Evolutionary conservation across 2,329 filamentous ascomycete species (phyloP).

Genomic region (Talaromyces sp.): DNA sequence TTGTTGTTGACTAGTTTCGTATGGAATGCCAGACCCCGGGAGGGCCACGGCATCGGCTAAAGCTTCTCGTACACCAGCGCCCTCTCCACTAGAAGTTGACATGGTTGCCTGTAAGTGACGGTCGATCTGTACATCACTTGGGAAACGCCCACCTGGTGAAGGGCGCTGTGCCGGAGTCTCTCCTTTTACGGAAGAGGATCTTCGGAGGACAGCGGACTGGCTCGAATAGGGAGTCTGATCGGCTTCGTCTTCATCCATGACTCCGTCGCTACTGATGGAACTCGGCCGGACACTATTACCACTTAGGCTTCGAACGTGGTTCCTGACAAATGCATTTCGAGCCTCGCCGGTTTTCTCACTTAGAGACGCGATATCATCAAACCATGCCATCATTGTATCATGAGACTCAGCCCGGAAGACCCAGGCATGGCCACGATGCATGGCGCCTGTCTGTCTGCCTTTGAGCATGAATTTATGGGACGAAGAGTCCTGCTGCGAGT

Average conservation of each 20-base stretch:
- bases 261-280: conserved; percentile 71
- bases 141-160: conserved; percentile 93
- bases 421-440: conserved; percentile 77
- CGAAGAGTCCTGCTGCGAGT: conserved; percentile 74
- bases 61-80: conserved; percentile 64
- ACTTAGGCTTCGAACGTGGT: conserved; percentile 74
- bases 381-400: conserved; percentile 97
- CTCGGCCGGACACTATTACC: conserved; percentile 56
- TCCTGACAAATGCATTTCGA: conserved; percentile 79
- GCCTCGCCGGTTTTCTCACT: conserved; percentile 88
- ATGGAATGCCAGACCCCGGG: conserved; percentile 45
- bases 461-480: conserved; percentile 99
- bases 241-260: conserved; percentile 70
- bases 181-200: conserved; percentile 35
- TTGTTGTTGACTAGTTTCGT: conserved; percentile 35
- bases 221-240: conserved; percentile 64
- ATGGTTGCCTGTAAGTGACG: conserved; percentile 76
- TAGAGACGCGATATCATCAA: conserved; percentile 83
- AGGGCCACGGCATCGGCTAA: conserved; percentile 58
- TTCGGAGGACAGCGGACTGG: conserved; percentile 42
- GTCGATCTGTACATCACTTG: conserved; percentile 86
- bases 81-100: conserved; percentile 77
- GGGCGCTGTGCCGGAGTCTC: conserved; percentile 60
- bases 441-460: conserved; percentile 84
- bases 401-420: conserved; percentile 67